A percentile compares a stretch with the other conserved stretches of the same genome.
These are phyloP conservation scores for Prunus mongolica DNA, from an alignment of 306 rosid genomes.

Conservation along the genomic window DNA sequence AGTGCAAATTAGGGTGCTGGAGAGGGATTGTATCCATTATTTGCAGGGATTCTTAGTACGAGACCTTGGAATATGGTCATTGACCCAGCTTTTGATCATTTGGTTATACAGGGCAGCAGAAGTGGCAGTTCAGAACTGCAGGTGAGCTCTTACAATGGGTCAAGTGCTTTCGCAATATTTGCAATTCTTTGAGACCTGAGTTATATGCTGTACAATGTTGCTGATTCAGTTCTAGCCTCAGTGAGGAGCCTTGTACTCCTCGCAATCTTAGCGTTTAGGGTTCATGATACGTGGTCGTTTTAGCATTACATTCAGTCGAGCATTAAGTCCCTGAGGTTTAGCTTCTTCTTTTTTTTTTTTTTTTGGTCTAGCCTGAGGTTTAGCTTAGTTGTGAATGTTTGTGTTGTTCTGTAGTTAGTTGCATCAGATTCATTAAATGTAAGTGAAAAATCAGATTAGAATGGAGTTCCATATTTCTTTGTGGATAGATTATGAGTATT, in stretches of 20 bases:
- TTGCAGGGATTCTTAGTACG: conserved; percentile 95
- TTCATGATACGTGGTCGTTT: background rate
- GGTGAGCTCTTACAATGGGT: conserved; percentile 46
- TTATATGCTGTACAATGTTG: background rate
- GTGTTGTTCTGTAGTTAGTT: too few species aligned
- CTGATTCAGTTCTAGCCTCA: background rate
- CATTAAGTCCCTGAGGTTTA: too few species aligned
- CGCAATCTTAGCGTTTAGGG: background rate
- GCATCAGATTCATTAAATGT: too few species aligned
- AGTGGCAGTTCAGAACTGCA: conserved; percentile 79
- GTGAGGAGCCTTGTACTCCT: background rate
- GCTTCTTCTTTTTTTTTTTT: too few species aligned
- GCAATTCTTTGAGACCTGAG: background rate
- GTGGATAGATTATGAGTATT: too few species aligned
- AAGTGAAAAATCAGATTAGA: too few species aligned
- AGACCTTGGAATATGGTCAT: conserved; percentile 91
- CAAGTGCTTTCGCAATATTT: background rate
- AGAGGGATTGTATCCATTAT: conserved; percentile 84
- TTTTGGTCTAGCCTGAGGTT: too few species aligned
- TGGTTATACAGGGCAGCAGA: conserved; percentile 67
- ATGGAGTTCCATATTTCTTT: too few species aligned
- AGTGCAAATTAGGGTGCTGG: conserved; percentile 94
- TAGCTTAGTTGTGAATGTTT: too few species aligned
- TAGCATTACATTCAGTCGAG: background rate
- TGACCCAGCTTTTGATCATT: conserved; percentile 80